A percentile compares a stretch with the other conserved stretches of the same genome.
Evolutionary conservation across 2,329 filamentous ascomycete species (phyloP).

Genomic region (Aspergillus niger): DNA sequence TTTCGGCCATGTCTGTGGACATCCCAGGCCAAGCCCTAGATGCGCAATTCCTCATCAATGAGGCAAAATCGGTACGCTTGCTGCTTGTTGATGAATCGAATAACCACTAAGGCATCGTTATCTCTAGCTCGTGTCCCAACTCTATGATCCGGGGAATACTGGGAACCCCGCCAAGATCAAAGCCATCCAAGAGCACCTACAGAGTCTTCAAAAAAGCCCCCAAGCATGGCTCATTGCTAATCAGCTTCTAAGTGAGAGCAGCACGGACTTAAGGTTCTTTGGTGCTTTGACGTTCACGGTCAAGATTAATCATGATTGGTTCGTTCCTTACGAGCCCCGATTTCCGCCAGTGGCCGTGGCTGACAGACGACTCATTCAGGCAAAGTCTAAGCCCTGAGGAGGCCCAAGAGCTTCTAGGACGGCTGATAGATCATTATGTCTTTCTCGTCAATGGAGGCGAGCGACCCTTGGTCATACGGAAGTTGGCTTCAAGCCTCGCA

Average conservation of each 20-base stretch:
- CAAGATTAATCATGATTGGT: conserved; percentile 92
- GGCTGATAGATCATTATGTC: conserved; percentile 47
- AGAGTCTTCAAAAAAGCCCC: conserved; percentile 74
- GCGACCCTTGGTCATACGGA: conserved; percentile 44
- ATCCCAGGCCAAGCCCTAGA: conserved; percentile 25
- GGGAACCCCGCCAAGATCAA: conserved; percentile 45
- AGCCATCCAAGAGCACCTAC: conserved; percentile 71
- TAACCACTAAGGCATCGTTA: conserved; percentile 12
- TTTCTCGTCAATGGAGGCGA: conserved; percentile 43
- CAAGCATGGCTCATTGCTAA: conserved; percentile 86
- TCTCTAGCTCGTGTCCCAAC: conserved; percentile 41
- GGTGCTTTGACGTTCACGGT: conserved; percentile 90
- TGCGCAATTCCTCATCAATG: conserved; percentile 29
- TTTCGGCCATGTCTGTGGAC: conserved; percentile 32
- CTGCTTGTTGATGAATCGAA: not conserved
- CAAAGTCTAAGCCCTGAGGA: conserved; percentile 39
- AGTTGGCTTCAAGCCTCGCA: conserved; percentile 50
- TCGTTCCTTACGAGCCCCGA: conserved; percentile 28
- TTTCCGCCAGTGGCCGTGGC: not conserved
- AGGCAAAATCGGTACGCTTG: conserved; percentile 32
- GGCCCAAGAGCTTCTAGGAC: conserved; percentile 39
- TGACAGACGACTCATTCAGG: conserved; percentile 27
- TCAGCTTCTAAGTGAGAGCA: conserved; percentile 66
- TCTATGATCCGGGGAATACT: conserved; percentile 50
- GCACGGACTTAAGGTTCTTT: conserved; percentile 83